Percentiles rank a stretch among this genome's conserved stretches.
These are phyloP conservation scores for Apium graveolens DNA, from an alignment of 129 eudicot species.

Conservation along the genomic window DNA sequence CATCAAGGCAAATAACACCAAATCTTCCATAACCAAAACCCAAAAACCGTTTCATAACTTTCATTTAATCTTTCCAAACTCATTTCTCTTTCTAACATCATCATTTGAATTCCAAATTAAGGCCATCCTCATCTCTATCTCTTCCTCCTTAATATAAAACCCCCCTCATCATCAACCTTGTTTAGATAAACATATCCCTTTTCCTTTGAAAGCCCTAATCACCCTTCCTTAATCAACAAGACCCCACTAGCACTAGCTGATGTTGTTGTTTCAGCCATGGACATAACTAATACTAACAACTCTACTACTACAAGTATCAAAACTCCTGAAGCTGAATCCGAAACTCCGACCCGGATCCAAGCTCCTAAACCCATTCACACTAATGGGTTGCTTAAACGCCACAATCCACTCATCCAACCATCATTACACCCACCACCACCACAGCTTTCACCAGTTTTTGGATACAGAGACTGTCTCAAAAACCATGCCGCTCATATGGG, in stretches of 20 bases:
- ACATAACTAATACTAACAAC: constrained; percentile 20
- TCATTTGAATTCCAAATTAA: neutral
- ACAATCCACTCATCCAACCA: constrained; percentile 26
- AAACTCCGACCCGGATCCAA: constrained; percentile 38
- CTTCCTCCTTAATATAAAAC: constrained; percentile 8
- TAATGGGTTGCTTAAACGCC: constrained; percentile 44
- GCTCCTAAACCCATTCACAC: constrained; percentile 21
- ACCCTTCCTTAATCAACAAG: constrained; percentile 7
- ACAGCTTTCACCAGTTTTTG: constrained; percentile 17
- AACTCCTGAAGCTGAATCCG: constrained; percentile 40
- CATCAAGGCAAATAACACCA: constrained; percentile 9
- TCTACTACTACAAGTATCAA: constrained; percentile 17
- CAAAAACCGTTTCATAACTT: constrained; percentile 5
- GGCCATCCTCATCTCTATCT: neutral
- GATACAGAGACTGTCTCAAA: constrained; percentile 72
- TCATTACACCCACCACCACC: constrained; percentile 19
- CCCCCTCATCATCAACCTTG: neutral
- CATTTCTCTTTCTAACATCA: constrained; percentile 3
- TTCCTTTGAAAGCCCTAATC: constrained; percentile 16
- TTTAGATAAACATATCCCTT: constrained; percentile 14
- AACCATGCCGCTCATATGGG: constrained; percentile 93
- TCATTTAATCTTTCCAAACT: neutral
- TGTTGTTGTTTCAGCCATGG: constrained; percentile 36
- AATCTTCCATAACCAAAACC: constrained; percentile 3
- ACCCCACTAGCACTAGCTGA: neutral